Evolutionary conservation across 169 alveolate species (phyloP).

Genomic region (Theileria orientalis): DNA sequence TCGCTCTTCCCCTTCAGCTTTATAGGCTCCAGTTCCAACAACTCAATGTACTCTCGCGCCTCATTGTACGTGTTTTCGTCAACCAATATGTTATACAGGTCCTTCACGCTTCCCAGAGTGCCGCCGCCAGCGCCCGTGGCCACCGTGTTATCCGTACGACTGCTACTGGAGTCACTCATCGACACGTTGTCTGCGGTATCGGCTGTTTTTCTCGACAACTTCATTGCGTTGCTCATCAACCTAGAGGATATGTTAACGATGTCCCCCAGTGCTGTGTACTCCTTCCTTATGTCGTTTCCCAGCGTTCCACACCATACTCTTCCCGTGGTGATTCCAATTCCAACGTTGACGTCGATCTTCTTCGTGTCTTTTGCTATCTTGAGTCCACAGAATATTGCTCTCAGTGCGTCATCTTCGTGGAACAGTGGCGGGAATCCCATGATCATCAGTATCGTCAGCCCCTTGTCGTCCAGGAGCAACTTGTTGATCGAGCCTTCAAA

Average conservation of each 20-base stretch:
- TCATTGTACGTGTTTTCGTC: slow-evolving; percentile 73
- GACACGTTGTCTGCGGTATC: neutral
- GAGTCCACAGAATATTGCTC: slow-evolving; percentile 77
- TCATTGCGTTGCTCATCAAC: slow-evolving; percentile 46
- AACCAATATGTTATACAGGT: slow-evolving; percentile 54
- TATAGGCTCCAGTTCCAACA: slow-evolving; percentile 67
- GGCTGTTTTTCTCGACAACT: neutral
- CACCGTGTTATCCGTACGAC: neutral
- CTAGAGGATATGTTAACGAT: slow-evolving; percentile 78
- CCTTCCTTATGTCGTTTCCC: slow-evolving; percentile 79
- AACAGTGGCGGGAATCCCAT: slow-evolving; percentile 84
- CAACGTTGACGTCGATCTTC: slow-evolving; percentile 70
- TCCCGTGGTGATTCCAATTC: slow-evolving; percentile 81
- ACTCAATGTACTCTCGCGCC: slow-evolving; percentile 68
- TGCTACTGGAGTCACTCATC: too few species aligned
- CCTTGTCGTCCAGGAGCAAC: slow-evolving; percentile 81
- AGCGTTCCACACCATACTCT: slow-evolving; percentile 83
- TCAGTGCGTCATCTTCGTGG: slow-evolving; percentile 79
- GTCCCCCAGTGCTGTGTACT: slow-evolving; percentile 82
- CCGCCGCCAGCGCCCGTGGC: slow-evolving; percentile 3
- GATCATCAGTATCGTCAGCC: slow-evolving; percentile 73
- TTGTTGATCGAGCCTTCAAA: slow-evolving; percentile 78
- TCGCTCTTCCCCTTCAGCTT: slow-evolving; percentile 79
- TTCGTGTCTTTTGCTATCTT: slow-evolving; percentile 69
- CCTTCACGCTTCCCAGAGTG: too few species aligned